Evolutionary conservation across 164 flowering plant genomes (phyloP).

Genomic region (Houttuynia cordata): DNA sequence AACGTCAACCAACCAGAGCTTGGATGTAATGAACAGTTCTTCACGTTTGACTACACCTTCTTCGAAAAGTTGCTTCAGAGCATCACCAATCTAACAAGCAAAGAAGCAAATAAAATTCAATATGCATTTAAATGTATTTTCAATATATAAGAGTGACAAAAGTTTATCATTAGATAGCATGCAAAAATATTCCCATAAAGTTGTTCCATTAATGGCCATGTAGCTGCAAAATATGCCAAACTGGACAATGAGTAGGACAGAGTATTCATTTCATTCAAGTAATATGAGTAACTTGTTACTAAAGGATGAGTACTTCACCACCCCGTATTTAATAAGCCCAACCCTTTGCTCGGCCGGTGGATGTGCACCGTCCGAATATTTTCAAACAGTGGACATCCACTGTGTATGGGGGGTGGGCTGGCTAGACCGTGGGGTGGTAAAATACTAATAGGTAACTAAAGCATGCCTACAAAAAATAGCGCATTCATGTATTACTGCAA

Average conservation of each 20-base stretch:
- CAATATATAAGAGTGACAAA: too few species aligned
- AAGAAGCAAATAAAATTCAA: background rate
- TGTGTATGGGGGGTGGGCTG: too few species aligned
- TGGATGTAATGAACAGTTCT: constrained; percentile 79
- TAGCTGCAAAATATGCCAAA: background rate
- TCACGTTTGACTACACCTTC: constrained; percentile 79
- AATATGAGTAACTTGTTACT: background rate
- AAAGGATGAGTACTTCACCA: too few species aligned
- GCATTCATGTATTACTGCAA: too few species aligned
- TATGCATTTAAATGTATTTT: too few species aligned
- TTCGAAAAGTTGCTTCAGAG: constrained; percentile 60
- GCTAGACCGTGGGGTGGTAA: too few species aligned
- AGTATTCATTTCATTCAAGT: background rate
- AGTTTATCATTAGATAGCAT: background rate
- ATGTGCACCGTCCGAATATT: too few species aligned
- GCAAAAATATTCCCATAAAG: background rate
- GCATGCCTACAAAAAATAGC: background rate
- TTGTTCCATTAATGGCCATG: background rate
- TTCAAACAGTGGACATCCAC: too few species aligned
- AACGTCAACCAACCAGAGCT: constrained; percentile 51
- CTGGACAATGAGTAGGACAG: background rate
- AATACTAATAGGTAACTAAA: too few species aligned
- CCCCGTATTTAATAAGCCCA: too few species aligned
- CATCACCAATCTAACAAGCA: constrained; percentile 47
- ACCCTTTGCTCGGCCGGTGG: too few species aligned